Base-by-base conservation (phyloP, 768 basidiomycete species). In the Serendipita sp. region DNA sequence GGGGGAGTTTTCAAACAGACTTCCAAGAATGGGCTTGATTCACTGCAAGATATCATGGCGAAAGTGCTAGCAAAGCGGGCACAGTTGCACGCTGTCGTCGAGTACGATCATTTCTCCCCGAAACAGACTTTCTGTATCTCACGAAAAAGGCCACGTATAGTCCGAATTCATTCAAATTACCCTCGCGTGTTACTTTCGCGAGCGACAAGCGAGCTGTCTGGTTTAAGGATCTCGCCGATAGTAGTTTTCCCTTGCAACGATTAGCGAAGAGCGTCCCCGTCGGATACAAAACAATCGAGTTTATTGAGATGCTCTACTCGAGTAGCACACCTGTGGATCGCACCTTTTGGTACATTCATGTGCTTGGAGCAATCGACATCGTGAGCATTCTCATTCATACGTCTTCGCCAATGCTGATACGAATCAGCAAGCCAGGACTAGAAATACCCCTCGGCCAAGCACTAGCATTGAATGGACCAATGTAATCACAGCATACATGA, bases 291-390 rank as follows among this genome's bases (percentile, higher is more conserved):
- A 91, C 89, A 1, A 84, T 86, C 67, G 89, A 91, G 69, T 78
- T 92, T 34, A 76, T 93, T 62, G 90, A 92, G 66, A 76, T 92
- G 47, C 74, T 93, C 35, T 87, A 92, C 64, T 77, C 79, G 3
- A 84, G 89, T 64, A 81, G 85, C 65, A 86, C 92, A 32, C 86
- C 86, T 3, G 86, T 90, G 38, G 79, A 86, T 1, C 80, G 91
- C 51, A 91, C 91, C 2, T 83, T 92, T 4, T 93, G 91, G 91
- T 88, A 92, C 71, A 77, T 92, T 32, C 81, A 90, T 18, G 89
- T 91, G 2, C 83, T 91, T 69, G 91, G 91, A 30, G 89, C 86
- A 18, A 91, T 92, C 69, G 91, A 93, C 74, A 89, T 87, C 58
- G 89, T 89, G 71, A 53, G 76, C 66, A 51, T 37, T 48, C 58